Conservation (phyloP, 1,284 basidiomycete species). For the Golubevia sp. region DNA sequence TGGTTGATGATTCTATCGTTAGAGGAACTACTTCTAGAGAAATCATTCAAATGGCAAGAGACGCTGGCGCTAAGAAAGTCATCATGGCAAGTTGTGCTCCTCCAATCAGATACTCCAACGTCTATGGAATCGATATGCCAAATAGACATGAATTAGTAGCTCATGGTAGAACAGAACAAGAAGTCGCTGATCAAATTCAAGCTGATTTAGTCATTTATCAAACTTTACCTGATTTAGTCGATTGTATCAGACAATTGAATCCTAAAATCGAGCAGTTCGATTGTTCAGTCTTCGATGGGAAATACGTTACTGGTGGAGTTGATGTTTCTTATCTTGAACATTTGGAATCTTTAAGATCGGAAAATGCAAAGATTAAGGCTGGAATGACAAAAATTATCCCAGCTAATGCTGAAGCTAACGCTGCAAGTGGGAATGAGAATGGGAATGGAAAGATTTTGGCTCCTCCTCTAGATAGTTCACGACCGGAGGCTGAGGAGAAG, state of each 20-base stretch:
- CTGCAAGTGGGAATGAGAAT: neutral
- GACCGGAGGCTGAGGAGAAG: conserved; percentile 20
- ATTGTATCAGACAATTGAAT: conserved; percentile 88
- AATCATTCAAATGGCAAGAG: conserved; percentile 99
- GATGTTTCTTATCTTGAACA: conserved; percentile 79
- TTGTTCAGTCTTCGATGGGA: conserved; percentile 96
- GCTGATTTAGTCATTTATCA: conserved; percentile 98
- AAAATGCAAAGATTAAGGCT: conserved; percentile 73
- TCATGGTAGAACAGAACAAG: conserved; percentile 74
- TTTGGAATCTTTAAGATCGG: conserved; percentile 79
- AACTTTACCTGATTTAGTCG: conserved; percentile 84
- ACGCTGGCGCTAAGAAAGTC: conserved; percentile 96
- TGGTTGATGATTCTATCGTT: conserved; percentile 99
- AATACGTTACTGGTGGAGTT: conserved; percentile 96
- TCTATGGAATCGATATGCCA: conserved; percentile 99
- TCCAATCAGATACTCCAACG: conserved; percentile 91
- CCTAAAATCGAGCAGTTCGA: conserved; percentile 80
- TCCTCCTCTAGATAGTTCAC: neutral
- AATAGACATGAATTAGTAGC: conserved; percentile 92
- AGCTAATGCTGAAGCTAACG: conserved; percentile 1
- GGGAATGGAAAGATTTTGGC: neutral
- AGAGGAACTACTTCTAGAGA: conserved; percentile 98
- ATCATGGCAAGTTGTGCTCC: conserved; percentile 97
- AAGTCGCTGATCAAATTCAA: conserved; percentile 83
- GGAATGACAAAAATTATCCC: conserved; percentile 8